Base-by-base conservation (phyloP, 2,329 filamentous ascomycete genomes). In the Plenodomus tracheiphilus region DNA sequence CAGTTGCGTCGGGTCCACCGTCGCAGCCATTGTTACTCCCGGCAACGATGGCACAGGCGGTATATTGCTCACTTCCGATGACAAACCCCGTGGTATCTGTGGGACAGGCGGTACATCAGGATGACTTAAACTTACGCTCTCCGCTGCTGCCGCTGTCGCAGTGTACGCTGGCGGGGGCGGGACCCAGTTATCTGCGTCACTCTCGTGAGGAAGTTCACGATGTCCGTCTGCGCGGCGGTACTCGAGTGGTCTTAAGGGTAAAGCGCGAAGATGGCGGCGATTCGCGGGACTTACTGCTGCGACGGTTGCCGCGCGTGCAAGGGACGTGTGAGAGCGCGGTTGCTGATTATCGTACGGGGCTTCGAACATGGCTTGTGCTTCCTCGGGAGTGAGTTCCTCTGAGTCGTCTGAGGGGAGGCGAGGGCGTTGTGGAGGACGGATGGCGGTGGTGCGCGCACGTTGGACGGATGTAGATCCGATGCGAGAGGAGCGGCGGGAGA, bases 111-210 rank as follows among this genome's bases (percentile, higher is more conserved):
- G 65, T 20, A 63, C 59, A 22, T 61, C 28, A 1, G 68, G 68
- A 52, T 71, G 66, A 37, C 66, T 73, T 15, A 73, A 49, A 49
- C 70, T 73, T 34, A 72, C 65, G 37, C 69, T 72, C n/a, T 63
- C 56, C 13, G 68, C 56, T 38, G 65, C 71, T 37, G 75, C 67
- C n/a, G 74, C 72, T 0, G 88, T 85, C 46, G 83, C 82, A 35
- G 85, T 83, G 61, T 95, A 95, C 1, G 89, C 89, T 2, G 90
- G 90, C 8, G 90, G 90, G 4, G 90, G 90, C 4, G 89, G 88
- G 4, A 91, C 87, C 90, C 90, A 95, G 61, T 92, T 90, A 62
- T 94, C 90, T 3, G 89, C 89, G 67, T 94, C 89, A 55, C 89
- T 93, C 71, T 94, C 89, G 69, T 94, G 89, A 3, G 89, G 89